Conservation (phyloP, 2,329 filamentous ascomycete genomes). For the Alternaria sp. region DNA sequence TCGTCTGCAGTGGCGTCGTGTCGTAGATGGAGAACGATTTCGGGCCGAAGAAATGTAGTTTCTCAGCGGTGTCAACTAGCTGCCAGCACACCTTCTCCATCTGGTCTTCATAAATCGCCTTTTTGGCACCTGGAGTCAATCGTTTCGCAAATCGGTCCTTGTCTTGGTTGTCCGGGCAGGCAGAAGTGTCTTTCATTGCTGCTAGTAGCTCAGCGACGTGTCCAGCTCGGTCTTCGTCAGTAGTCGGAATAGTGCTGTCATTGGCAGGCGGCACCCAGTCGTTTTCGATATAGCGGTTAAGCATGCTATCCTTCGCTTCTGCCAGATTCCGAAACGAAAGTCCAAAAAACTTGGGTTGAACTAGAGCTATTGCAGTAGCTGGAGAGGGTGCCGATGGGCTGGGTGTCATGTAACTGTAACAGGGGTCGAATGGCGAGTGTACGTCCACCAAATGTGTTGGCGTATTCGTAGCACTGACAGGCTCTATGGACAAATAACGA, state of each 20-base stretch:
- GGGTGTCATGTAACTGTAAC: not conserved
- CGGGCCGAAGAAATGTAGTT: slow-evolving; percentile 12
- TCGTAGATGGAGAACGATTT: slow-evolving; percentile 3
- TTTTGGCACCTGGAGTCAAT: not conserved
- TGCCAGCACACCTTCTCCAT: slow-evolving; percentile 24
- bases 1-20: slow-evolving; percentile 1
- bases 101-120: not conserved
- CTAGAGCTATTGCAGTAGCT: not conserved
- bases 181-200: slow-evolving; percentile 8
- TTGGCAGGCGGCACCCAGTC: slow-evolving; percentile 3
- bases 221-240: not conserved
- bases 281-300: not conserved
- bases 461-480: not conserved
- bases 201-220: slow-evolving; percentile 8
- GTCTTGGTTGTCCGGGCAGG: slow-evolving; percentile 5
- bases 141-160: slow-evolving; percentile 8
- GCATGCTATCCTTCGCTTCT: not conserved
- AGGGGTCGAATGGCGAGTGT: not conserved
- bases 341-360: not conserved
- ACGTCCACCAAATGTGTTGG: not conserved
- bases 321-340: not conserved
- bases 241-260: slow-evolving; percentile 9
- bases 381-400: not conserved
- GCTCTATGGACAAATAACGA: not conserved
- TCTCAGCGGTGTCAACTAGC: slow-evolving; percentile 10